These are phyloP conservation scores for Chlorophyllum brunneum DNA, from an alignment of 768 basidiomycete species.

Conservation along the genomic window DNA sequence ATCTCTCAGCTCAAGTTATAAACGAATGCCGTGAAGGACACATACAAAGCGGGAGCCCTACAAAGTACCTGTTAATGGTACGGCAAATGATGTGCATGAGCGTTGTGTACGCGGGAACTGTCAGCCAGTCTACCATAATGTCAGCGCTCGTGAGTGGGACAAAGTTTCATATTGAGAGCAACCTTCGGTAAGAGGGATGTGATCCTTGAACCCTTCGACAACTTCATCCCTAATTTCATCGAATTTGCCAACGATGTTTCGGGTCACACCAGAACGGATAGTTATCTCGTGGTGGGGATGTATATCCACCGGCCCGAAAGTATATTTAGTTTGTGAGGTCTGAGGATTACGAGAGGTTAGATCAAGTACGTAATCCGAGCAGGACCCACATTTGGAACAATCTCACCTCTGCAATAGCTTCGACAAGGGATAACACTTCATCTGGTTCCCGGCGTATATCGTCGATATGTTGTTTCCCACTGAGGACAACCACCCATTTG, in stretches of 20 bases:
- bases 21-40: background rate
- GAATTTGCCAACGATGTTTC: conserved; percentile 32
- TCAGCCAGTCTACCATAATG: conserved; percentile 31
- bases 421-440: conserved; percentile 22
- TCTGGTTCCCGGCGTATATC: conserved; percentile 30
- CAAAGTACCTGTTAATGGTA: conserved; percentile 37
- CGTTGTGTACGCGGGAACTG: conserved; percentile 20
- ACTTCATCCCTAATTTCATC: conserved; percentile 40
- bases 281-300: background rate
- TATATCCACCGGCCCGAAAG: conserved; percentile 24
- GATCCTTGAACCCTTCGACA: conserved; percentile 29
- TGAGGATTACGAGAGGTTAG: conserved; percentile 15
- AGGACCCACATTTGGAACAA: background rate
- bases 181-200: conserved; percentile 28
- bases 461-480: conserved; percentile 26
- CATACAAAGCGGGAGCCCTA: conserved; percentile 45
- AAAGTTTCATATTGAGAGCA: background rate
- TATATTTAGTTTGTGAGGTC: conserved; percentile 31
- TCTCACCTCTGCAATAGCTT: conserved; percentile 8
- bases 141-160: background rate
- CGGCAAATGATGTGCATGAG: conserved; percentile 33
- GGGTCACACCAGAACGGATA: conserved; percentile 23
- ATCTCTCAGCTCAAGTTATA: background rate
- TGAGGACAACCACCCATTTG: conserved; percentile 28
- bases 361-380: background rate